Evolutionary conservation across 1,284 basidiomycete genomes (phyloP), one percentile per base, ranked within the genome.

Genomic region (Ustilago shanxiensis): DNA sequence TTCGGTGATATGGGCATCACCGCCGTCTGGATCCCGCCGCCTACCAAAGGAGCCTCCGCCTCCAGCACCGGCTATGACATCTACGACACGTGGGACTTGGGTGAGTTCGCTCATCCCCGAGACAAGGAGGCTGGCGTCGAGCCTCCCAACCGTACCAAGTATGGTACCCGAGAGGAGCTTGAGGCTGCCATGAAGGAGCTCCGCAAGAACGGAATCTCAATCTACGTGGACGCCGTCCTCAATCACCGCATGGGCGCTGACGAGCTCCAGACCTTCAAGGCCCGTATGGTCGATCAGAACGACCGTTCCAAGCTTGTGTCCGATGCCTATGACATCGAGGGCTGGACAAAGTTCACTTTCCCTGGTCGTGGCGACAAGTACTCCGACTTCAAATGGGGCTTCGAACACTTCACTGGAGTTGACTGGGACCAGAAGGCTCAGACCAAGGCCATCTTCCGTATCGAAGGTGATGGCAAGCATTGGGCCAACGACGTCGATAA

Each of bases 141-240:
- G 35, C 73, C 73, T 7, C 59, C 74, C 16, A 87, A 90, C 57
- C 86, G 88, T 10, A 98, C 95, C n/a, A 90, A 95, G 73, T 98
- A 95, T 93, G 95, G 95, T 20, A 92, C 92, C 14, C 92, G 92
- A 79, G 90, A 94, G 51, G 91, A 98, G 79, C 89, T 96, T 22
- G 83, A 94, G 2, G 84, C 87, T 5, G 91, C 92, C 13, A 92
- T 93, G 84, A 86, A 88, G 45, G 83, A 72, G 41, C 85, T 87
- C 3, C 84, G 86, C 56, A 82, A 87, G 47, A 71, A 85, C 56
- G 87, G 90, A 5, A 81, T 82, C 58, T 63, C 69, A 0, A 79
- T 81, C 54, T 88, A 88, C 77, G 87, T 88, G 50, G 88, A 89
- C 73, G 88, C 87, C 0, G 89, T 89, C 11, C 81, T 89, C 66